These are phyloP conservation scores for Boletus pseudopeckii DNA, from an alignment of 768 basidiomycete species.

Conservation along the genomic window DNA sequence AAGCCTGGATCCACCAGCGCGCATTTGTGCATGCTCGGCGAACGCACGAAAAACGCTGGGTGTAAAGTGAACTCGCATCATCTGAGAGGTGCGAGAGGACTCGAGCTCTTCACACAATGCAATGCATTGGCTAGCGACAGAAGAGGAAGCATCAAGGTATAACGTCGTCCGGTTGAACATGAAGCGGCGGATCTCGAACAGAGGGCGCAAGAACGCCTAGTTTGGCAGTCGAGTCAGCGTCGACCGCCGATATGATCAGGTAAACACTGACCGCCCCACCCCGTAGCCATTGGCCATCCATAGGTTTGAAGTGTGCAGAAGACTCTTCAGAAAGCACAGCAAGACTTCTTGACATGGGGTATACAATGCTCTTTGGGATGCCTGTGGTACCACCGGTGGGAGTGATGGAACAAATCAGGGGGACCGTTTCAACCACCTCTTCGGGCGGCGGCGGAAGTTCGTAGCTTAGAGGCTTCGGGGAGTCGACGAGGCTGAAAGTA, in stretches of 20 bases:
- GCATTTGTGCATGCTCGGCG: constrained; percentile 11
- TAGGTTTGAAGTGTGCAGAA: constrained; percentile 4
- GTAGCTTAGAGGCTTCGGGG: constrained; percentile 8
- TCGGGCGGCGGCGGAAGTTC: constrained; percentile 9
- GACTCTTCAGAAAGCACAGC: constrained; percentile 13
- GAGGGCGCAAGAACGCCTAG: constrained; percentile 13
- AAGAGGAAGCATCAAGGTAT: constrained; percentile 8
- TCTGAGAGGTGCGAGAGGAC: constrained; percentile 11
- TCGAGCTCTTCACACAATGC: constrained; percentile 11
- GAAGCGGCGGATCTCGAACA: constrained; percentile 18
- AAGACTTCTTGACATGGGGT: constrained; percentile 15
- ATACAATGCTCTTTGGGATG: constrained; percentile 16
- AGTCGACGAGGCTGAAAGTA: constrained; percentile 16
- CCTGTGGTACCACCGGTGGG: constrained; percentile 27
- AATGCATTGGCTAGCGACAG: constrained; percentile 9
- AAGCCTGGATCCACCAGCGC: constrained; percentile 7
- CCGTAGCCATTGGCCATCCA: constrained; percentile 17
- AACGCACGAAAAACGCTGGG: constrained; percentile 17
- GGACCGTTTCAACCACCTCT: constrained; percentile 17
- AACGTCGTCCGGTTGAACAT: constrained; percentile 17
- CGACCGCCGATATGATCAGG: no score
- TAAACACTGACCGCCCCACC: constrained; percentile 8
- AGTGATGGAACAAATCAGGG: constrained; percentile 10
- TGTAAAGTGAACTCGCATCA: constrained; percentile 14
- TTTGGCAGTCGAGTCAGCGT: no score